A percentile compares a stretch with the other conserved stretches of the same genome.
These are phyloP conservation scores for Kwoniella heveanensis DNA, from an alignment of 768 basidiomycete species.

Conservation along the genomic window DNA sequence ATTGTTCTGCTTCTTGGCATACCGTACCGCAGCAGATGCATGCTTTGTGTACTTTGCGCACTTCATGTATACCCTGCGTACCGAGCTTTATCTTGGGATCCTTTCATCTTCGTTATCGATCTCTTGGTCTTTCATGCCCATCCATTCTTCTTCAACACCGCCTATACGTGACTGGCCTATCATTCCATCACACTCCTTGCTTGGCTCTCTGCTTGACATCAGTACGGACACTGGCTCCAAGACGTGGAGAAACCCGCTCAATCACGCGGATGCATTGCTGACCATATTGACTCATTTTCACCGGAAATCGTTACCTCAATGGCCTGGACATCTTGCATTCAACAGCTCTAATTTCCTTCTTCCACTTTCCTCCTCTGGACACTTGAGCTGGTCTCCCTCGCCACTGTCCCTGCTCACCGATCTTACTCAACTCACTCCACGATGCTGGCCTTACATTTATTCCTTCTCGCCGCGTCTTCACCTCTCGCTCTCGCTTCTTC, in stretches of 20 bases:
- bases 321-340: not conserved
- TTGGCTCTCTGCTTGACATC: not conserved
- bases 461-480: conserved; percentile 26
- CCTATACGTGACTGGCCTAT: not conserved
- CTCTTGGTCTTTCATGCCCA: not conserved
- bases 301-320: not conserved
- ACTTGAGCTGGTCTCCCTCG: not conserved
- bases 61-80: too few relatives aligned
- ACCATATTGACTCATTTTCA: not conserved
- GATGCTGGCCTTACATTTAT: conserved; percentile 15
- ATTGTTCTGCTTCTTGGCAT: not conserved
- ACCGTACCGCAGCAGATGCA: not conserved
- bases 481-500: conserved; percentile 25
- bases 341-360: not conserved
- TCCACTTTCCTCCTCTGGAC: not conserved
- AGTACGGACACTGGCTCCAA: too few relatives aligned
- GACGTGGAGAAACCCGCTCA: too few relatives aligned
- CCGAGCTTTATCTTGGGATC: not conserved
- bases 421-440: not conserved
- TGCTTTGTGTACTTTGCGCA: not conserved
- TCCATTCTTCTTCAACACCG: conserved; percentile 1
- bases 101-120: not conserved
- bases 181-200: not conserved
- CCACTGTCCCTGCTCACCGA: not conserved
- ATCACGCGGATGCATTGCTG: not conserved